phyloP scores from a whole-genome alignment of 768 basidiomycete species.

The Tricholoma sp. region DNA sequence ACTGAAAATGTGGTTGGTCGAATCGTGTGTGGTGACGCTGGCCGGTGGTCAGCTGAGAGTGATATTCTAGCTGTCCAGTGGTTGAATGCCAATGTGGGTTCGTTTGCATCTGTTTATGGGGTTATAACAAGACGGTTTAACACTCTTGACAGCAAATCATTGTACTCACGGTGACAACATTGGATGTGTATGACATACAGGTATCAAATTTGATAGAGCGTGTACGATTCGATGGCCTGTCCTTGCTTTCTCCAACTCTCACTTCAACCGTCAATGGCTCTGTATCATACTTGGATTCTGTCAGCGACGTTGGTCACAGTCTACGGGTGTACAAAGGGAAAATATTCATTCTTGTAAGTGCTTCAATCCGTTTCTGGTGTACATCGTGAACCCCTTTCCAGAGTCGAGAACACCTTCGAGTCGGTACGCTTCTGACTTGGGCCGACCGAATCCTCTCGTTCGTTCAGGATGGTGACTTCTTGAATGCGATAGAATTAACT shows the following conservation, averaged over 20 bases:
- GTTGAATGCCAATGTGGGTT: constrained; percentile 83
- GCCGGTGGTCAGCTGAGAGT: constrained; percentile 55
- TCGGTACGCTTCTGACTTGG: constrained; percentile 90
- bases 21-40: constrained; percentile 56
- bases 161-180: constrained; percentile 45
- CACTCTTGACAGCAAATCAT: constrained; percentile 56
- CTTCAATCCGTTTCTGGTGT: neutral
- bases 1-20: constrained; percentile 57
- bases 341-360: constrained; percentile 79
- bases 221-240: constrained; percentile 50
- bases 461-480: constrained; percentile 83
- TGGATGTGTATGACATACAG: constrained; percentile 70
- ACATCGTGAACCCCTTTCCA: constrained; percentile 20
- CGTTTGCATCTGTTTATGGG: constrained; percentile 15
- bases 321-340: constrained; percentile 84
- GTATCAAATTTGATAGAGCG: constrained; percentile 56
- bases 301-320: constrained; percentile 59
- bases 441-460: constrained; percentile 84
- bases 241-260: constrained; percentile 51
- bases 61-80: constrained; percentile 76
- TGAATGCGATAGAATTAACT: constrained; percentile 83
- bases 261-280: constrained; percentile 41
- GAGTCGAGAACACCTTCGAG: constrained; percentile 64
- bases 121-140: constrained; percentile 1
- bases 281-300: constrained; percentile 42